These are phyloP conservation scores for Boletus edulis DNA, from an alignment of 768 basidiomycete species.

Conservation along the genomic window DNA sequence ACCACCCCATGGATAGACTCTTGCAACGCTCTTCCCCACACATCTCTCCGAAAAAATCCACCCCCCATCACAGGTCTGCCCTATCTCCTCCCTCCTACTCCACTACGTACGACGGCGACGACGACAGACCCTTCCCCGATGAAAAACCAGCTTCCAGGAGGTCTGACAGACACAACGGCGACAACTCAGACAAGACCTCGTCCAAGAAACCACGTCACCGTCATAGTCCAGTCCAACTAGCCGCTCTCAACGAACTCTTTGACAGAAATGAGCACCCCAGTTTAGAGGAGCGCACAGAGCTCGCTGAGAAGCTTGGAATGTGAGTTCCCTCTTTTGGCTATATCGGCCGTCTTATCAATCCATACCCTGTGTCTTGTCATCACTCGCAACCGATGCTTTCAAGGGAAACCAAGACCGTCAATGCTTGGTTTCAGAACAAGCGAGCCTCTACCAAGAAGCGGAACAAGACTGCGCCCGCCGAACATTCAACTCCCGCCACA, in stretches of 20 bases:
- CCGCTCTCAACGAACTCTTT: slow-evolving; percentile 75
- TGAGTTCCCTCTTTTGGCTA: slow-evolving; percentile 41
- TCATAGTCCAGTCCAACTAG: slow-evolving; percentile 68
- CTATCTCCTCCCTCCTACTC: slow-evolving; percentile 9
- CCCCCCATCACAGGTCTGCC: slow-evolving; percentile 9
- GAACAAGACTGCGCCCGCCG: slow-evolving; percentile 40
- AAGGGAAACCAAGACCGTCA: slow-evolving; percentile 84
- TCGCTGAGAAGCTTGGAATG: slow-evolving; percentile 77
- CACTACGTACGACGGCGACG: slow-evolving; percentile 17
- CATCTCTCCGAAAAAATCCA: slow-evolving; percentile 9
- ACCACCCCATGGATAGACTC: slow-evolving; percentile 26
- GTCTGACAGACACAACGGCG: slow-evolving; percentile 25
- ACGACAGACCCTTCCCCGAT: slow-evolving; percentile 20
- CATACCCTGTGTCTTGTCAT: slow-evolving; percentile 5
- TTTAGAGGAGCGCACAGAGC: slow-evolving; percentile 60
- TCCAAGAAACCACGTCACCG: slow-evolving; percentile 77
- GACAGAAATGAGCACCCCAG: slow-evolving; percentile 75
- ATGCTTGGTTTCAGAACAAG: slow-evolving; percentile 88
- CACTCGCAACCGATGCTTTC: slow-evolving; percentile 1
- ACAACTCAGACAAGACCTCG: slow-evolving; percentile 21
- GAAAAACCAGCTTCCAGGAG: slow-evolving; percentile 25
- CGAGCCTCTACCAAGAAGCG: slow-evolving; percentile 79
- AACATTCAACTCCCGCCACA: slow-evolving; percentile 32
- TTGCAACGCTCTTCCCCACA: slow-evolving; percentile 11
- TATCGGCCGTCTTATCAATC: slow-evolving; percentile 20